Conservation (phyloP, 2,329 filamentous ascomycete genomes). For the Fragosphaeria purpurea region DNA sequence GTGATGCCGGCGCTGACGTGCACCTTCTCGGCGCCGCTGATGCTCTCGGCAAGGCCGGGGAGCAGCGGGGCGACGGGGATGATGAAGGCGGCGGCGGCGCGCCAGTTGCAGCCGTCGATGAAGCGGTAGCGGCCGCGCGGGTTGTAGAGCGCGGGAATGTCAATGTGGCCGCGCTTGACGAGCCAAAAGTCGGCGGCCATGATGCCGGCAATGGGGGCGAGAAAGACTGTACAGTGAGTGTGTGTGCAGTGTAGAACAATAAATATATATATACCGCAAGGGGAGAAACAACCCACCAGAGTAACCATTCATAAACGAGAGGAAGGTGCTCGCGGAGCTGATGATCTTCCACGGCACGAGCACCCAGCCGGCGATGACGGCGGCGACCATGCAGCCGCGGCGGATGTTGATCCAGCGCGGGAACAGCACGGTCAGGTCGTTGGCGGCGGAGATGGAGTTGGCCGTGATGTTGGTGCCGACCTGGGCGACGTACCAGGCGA, state of each 20-base stretch:
- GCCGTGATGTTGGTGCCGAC: slow-evolving; percentile 48
- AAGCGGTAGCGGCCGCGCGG: slow-evolving; percentile 30
- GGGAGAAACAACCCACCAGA: slow-evolving; percentile 13
- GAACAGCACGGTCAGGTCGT: slow-evolving; percentile 44
- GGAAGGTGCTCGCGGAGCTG: slow-evolving; percentile 44
- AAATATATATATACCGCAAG: background rate
- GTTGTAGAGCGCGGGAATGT: slow-evolving; percentile 32
- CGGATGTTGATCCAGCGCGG: slow-evolving; percentile 45
- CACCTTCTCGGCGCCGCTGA: slow-evolving; percentile 9
- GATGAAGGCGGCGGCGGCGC: slow-evolving; percentile 16
- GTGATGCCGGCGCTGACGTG: slow-evolving; percentile 30
- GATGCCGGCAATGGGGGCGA: slow-evolving; percentile 31
- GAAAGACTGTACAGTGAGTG: slow-evolving; percentile 17
- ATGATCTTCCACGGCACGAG: slow-evolving; percentile 59
- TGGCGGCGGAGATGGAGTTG: slow-evolving; percentile 43
- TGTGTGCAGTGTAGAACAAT: background rate
- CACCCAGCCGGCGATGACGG: slow-evolving; percentile 47
- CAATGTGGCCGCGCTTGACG: slow-evolving; percentile 25
- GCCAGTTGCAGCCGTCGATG: slow-evolving; percentile 16
- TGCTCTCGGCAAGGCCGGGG: slow-evolving; percentile 20
- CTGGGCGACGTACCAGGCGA: slow-evolving; percentile 44
- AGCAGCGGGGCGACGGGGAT: slow-evolving; percentile 20
- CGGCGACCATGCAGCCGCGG: slow-evolving; percentile 46
- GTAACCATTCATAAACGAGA: slow-evolving; percentile 58
- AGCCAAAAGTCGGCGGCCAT: slow-evolving; percentile 31